Conservation (phyloP, 1,284 basidiomycete genomes). For the Naganishia sp. region DNA sequence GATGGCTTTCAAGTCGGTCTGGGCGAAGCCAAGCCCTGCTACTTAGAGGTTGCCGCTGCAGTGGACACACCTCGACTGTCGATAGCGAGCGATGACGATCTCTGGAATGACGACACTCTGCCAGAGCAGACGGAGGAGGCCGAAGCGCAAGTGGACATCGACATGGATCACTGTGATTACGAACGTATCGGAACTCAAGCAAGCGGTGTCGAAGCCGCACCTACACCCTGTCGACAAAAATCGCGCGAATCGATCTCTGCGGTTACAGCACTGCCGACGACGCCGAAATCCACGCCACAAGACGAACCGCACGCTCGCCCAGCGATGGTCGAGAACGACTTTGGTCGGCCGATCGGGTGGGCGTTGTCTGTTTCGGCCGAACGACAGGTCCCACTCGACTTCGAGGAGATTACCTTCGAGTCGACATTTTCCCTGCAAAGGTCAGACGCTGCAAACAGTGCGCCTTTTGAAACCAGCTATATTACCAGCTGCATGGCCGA, state of each 20-base stretch:
- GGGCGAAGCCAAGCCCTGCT: no score
- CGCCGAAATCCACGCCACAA: no score
- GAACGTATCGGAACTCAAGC: not conserved
- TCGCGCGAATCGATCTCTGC: not conserved
- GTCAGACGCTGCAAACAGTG: not conserved
- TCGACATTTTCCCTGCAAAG: not conserved
- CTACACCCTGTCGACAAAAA: not conserved
- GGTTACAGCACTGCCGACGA: no score
- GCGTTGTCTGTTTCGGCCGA: not conserved
- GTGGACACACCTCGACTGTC: not conserved
- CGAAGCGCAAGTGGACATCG: not conserved
- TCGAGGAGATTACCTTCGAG: constrained; percentile 9
- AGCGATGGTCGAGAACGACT: not conserved
- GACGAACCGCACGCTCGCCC: no score
- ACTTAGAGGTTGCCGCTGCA: no score
- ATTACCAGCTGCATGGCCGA: constrained; percentile 9
- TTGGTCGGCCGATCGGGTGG: not conserved
- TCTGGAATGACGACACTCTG: constrained; percentile 18
- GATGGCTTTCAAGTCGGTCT: no score
- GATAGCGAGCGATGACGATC: constrained; percentile 12
- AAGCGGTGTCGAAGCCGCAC: no score
- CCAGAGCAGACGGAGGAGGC: not conserved
- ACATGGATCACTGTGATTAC: not conserved
- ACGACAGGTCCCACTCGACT: not conserved
- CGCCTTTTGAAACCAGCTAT: not conserved